These are phyloP conservation scores for Aureobasidium sp. DNA, from an alignment of 2,329 filamentous ascomycete species.

Conservation along the genomic window DNA sequence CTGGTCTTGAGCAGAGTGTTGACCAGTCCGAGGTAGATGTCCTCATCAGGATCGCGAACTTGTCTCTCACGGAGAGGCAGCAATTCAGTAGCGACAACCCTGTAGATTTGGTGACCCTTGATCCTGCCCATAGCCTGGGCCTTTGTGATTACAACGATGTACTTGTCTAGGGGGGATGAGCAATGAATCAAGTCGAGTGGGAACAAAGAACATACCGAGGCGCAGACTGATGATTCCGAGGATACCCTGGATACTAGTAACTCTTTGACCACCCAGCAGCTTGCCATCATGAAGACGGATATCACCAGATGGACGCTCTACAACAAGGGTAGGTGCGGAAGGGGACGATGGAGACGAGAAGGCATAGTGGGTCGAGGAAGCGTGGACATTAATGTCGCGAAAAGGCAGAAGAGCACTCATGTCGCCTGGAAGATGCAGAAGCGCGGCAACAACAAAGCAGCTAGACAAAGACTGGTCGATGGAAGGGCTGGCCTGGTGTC, in stretches of 20 bases:
- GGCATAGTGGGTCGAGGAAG: conserved; percentile 84
- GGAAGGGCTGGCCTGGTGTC: neutral
- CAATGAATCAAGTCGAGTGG: neutral
- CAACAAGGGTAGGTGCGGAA: conserved; percentile 75
- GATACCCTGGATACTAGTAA: conserved; percentile 92
- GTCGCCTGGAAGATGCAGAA: neutral
- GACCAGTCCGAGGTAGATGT: conserved; percentile 77
- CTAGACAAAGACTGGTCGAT: neutral
- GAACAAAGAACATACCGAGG: conserved; percentile 56
- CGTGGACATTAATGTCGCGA: conserved; percentile 94
- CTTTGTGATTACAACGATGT: conserved; percentile 94
- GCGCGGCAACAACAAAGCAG: neutral
- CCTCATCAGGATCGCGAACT: conserved; percentile 88
- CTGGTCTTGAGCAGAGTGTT: conserved; percentile 74
- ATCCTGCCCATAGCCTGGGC: conserved; percentile 82
- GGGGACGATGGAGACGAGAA: conserved; percentile 95
- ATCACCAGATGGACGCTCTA: conserved; percentile 90
- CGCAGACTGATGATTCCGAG: conserved; percentile 89
- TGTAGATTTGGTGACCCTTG: conserved; percentile 95
- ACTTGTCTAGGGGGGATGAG: conserved; percentile 63
- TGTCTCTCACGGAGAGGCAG: conserved; percentile 87
- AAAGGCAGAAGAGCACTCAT: conserved; percentile 62
- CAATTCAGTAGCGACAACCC: conserved; percentile 83
- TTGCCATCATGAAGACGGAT: conserved; percentile 76
- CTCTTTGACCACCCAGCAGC: conserved; percentile 68